phyloP scores from a whole-genome alignment of 768 basidiomycete genomes.

The Lyophyllum atratum region DNA sequence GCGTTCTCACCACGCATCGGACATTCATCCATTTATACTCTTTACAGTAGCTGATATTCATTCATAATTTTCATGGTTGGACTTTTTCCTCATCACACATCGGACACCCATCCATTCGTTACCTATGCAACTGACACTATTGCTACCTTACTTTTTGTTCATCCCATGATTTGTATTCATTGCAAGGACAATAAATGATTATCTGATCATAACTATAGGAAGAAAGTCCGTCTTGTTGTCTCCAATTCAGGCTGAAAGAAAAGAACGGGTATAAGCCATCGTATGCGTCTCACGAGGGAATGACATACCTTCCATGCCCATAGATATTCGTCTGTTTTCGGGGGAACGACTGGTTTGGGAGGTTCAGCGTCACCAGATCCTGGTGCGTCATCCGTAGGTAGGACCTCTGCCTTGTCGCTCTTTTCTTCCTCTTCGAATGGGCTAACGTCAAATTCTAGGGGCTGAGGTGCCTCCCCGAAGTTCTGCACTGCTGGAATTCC shows the following conservation, averaged over 20 bases:
- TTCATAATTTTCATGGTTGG: too few species aligned
- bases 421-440: slow-evolving; percentile 34
- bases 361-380: slow-evolving; percentile 20
- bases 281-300: background rate
- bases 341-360: slow-evolving; percentile 45
- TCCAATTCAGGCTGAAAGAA: slow-evolving; percentile 83
- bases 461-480: slow-evolving; percentile 61
- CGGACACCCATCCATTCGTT: background rate
- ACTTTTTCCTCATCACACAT: background rate
- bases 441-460: slow-evolving; percentile 54
- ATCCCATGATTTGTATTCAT: background rate
- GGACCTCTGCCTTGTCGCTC: slow-evolving; percentile 22
- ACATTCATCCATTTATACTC: too few species aligned
- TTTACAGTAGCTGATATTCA: too few species aligned
- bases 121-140: background rate
- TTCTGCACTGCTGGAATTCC: slow-evolving; percentile 82
- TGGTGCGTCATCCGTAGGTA: slow-evolving; percentile 15
- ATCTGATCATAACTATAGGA: slow-evolving; percentile 55
- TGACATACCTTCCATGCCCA: slow-evolving; percentile 88
- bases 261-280: slow-evolving; percentile 6
- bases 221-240: slow-evolving; percentile 87
- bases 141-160: background rate
- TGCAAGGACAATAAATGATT: background rate
- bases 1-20: too few species aligned
- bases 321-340: slow-evolving; percentile 75